Percentiles rank a stretch among this genome's conserved stretches.
Conservation (phyloP, 371 early-diverging fungal species). For the Haplosporangium sp. region DNA sequence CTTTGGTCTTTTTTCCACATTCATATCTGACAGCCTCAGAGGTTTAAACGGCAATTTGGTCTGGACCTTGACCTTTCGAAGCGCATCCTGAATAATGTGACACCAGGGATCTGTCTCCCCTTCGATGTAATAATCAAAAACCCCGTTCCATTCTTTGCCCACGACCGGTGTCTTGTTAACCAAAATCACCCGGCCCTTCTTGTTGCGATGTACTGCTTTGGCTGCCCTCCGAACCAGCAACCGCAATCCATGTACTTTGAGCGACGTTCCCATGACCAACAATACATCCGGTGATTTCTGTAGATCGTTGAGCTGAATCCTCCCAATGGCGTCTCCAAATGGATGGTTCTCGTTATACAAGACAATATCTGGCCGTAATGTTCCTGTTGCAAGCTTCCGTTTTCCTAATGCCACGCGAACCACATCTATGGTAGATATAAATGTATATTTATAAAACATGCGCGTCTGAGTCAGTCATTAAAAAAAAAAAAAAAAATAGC, state of each 20-base stretch:
- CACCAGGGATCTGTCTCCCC: constrained; percentile 85
- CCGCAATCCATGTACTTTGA: constrained; percentile 95
- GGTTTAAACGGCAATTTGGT: constrained; percentile 53
- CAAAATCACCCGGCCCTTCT: constrained; percentile 66
- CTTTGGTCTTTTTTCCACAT: constrained; percentile 25
- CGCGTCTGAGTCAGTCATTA: too few species aligned
- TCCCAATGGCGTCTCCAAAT: constrained; percentile 86
- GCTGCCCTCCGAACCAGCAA: constrained; percentile 91
- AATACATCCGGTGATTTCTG: constrained; percentile 86
- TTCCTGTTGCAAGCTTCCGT: constrained; percentile 82
- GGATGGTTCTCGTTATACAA: constrained; percentile 98
- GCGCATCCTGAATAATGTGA: constrained; percentile 52
- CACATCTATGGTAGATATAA: constrained; percentile 18
- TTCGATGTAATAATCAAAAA: constrained; percentile 90
- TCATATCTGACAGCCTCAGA: constrained; percentile 33
- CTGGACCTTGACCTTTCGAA: constrained; percentile 51
- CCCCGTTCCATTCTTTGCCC: constrained; percentile 82
- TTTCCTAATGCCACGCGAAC: constrained; percentile 77
- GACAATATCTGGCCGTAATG: constrained; percentile 95
- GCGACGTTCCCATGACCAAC: constrained; percentile 98
- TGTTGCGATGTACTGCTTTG: constrained; percentile 66
- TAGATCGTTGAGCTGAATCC: constrained; percentile 72
- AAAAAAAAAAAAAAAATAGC: background rate
- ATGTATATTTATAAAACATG: background rate
- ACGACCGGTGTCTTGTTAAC: constrained; percentile 72